These are phyloP conservation scores for Dothidotthia symphoricarpi DNA, from an alignment of 2,329 filamentous ascomycete species.

Conservation along the genomic window DNA sequence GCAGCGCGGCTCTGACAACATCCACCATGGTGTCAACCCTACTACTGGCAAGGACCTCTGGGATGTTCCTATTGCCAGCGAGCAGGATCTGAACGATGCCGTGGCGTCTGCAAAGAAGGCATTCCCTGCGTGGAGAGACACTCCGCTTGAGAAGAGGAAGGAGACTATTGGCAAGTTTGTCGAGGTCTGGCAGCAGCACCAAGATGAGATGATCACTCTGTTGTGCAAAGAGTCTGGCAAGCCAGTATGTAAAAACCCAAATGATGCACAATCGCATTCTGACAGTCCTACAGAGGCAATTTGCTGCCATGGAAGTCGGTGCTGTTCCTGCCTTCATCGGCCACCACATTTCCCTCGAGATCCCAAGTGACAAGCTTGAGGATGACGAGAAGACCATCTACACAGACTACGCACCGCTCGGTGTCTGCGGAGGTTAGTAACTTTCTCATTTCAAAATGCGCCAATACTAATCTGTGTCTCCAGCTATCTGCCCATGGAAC, in stretches of 20 bases:
- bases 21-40: slow-evolving; percentile 53
- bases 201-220: slow-evolving; percentile 31
- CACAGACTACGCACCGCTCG: slow-evolving; percentile 49
- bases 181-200: slow-evolving; percentile 26
- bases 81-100: slow-evolving; percentile 52
- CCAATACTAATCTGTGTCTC: neutral
- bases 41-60: slow-evolving; percentile 51
- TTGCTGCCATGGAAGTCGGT: slow-evolving; percentile 44
- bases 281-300: slow-evolving; percentile 35
- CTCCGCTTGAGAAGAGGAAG: slow-evolving; percentile 35
- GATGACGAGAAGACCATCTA: slow-evolving; percentile 50
- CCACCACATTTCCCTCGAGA: slow-evolving; percentile 38
- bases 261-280: slow-evolving; percentile 1
- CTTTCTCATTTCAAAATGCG: neutral
- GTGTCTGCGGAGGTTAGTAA: slow-evolving; percentile 43
- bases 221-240: slow-evolving; percentile 40
- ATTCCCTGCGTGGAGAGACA: slow-evolving; percentile 48
- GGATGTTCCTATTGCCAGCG: slow-evolving; percentile 52
- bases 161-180: slow-evolving; percentile 29
- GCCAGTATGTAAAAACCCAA: slow-evolving; percentile 24
- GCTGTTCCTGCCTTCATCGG: slow-evolving; percentile 38
- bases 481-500: slow-evolving; percentile 46
- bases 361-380: slow-evolving; percentile 42
- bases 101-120: slow-evolving; percentile 51
- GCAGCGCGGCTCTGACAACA: slow-evolving; percentile 43